Conservation (phyloP, 768 basidiomycete species). For the Daedaleopsis sinensis region DNA sequence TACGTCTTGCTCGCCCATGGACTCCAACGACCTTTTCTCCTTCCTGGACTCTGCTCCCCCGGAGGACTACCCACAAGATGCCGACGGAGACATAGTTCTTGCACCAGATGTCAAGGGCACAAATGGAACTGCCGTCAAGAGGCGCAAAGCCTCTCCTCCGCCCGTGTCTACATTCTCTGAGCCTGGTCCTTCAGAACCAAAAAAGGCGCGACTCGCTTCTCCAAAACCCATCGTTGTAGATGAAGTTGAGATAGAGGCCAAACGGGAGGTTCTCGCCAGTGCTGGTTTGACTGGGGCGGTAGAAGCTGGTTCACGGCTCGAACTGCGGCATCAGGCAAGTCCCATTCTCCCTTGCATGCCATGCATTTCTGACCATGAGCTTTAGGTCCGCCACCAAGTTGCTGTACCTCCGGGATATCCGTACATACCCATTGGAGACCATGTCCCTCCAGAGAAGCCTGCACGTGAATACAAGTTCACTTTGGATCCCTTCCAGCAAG, state of each 20-base stretch:
- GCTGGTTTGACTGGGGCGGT: slow-evolving; percentile 79
- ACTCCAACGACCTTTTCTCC: slow-evolving; percentile 58
- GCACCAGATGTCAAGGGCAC: slow-evolving; percentile 34
- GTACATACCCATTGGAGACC: slow-evolving; percentile 88
- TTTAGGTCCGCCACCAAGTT: slow-evolving; percentile 92
- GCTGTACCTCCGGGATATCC: slow-evolving; percentile 91
- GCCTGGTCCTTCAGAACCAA: slow-evolving; percentile 47
- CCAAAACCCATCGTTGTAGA: slow-evolving; percentile 83
- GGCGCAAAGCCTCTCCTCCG: slow-evolving; percentile 43
- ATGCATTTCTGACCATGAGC: neutral
- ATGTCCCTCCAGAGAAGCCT: slow-evolving; percentile 89
- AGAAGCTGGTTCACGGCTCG: slow-evolving; percentile 69
- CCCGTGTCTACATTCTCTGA: slow-evolving; percentile 29
- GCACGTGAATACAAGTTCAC: slow-evolving; percentile 94
- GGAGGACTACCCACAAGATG: slow-evolving; percentile 32
- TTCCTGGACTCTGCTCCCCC: slow-evolving; percentile 56
- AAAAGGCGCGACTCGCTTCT: slow-evolving; percentile 62
- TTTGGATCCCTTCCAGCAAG: slow-evolving; percentile 95
- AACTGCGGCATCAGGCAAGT: slow-evolving; percentile 79
- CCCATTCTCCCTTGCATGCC: neutral
- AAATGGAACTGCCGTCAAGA: slow-evolving; percentile 32
- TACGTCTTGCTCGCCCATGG: slow-evolving; percentile 4
- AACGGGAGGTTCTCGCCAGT: slow-evolving; percentile 87
- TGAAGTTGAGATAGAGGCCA: slow-evolving; percentile 93
- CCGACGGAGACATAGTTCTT: slow-evolving; percentile 39